Evolutionary conservation across 2,329 filamentous ascomycete genomes (phyloP).

Genomic region (Pseudogymnoascus sp.): DNA sequence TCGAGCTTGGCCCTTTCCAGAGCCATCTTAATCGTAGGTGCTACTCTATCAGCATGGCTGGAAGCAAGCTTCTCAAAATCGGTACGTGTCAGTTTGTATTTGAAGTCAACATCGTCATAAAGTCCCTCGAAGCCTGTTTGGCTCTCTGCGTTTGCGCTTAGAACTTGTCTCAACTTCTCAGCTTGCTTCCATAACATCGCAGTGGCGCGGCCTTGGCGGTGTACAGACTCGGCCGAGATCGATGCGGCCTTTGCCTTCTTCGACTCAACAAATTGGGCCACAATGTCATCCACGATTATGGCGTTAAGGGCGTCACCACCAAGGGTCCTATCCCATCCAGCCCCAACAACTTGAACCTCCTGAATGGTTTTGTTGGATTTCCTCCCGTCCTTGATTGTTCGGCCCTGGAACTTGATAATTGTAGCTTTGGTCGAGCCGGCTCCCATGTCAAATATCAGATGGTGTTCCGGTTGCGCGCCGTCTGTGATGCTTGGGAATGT

Average conservation of each 20-base stretch:
- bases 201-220: conserved; percentile 72
- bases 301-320: conserved; percentile 87
- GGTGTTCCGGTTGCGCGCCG: conserved; percentile 79
- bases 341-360: conserved; percentile 82
- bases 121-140: conserved; percentile 77
- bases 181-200: conserved; percentile 92
- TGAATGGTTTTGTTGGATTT: conserved; percentile 96
- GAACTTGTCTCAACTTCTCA: conserved; percentile 75
- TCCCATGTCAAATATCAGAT: conserved; percentile 96
- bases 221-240: conserved; percentile 57
- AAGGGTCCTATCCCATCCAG: conserved; percentile 81
- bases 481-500: conserved; percentile 81
- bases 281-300: conserved; percentile 83
- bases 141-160: conserved; percentile 88
- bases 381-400: conserved; percentile 82
- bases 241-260: conserved; percentile 59
- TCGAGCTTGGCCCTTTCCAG: conserved; percentile 66
- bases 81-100: conserved; percentile 74
- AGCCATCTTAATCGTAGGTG: conserved; percentile 63
- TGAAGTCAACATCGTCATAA: conserved; percentile 88
- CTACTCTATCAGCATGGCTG: conserved; percentile 61
- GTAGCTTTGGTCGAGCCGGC: conserved; percentile 90
- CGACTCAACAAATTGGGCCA: conserved; percentile 68
- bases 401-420: conserved; percentile 81
- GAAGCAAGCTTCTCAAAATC: conserved; percentile 76